Percentiles rank a stretch among this genome's conserved stretches.
phyloP scores from a whole-genome alignment of 129 eudicot genomes.

The Saposhnikovia divaricata region DNA sequence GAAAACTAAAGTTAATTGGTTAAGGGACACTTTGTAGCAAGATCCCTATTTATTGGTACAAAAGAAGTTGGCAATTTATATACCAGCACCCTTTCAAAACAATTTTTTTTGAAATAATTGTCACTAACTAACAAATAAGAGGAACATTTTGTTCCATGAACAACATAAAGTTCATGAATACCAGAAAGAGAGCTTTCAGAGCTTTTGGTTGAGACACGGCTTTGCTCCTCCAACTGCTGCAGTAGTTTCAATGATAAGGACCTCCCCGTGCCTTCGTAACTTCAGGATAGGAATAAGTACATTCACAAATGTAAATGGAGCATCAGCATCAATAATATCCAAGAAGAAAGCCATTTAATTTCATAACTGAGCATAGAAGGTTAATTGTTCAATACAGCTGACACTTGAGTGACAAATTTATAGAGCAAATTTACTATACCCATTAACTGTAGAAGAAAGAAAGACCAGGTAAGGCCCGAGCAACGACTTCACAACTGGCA shows the following conservation, averaged over 20 bases:
- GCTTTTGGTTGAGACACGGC: constrained; percentile 46
- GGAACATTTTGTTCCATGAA: background rate
- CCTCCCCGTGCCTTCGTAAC: constrained; percentile 98
- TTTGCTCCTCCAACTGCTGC: constrained; percentile 84
- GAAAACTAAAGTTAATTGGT: background rate
- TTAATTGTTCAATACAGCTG: background rate
- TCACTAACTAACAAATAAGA: background rate
- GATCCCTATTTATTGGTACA: background rate
- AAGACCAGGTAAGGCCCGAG: constrained; percentile 92
- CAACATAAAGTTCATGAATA: constrained; percentile 12
- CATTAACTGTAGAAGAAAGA: constrained; percentile 93
- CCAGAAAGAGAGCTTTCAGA: constrained; percentile 55
- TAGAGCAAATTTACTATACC: constrained; percentile 31
- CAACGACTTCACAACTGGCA: constrained; percentile 85
- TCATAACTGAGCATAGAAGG: background rate
- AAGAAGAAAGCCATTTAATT: background rate
- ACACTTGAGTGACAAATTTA: background rate
- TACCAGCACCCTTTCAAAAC: background rate
- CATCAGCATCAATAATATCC: background rate
- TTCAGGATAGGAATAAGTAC: constrained; percentile 11
- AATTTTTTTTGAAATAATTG: background rate
- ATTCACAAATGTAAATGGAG: background rate
- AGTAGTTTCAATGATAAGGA: constrained; percentile 76
- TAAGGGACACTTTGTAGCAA: background rate
- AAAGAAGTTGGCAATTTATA: background rate